Evolutionary conservation across 352 stramenopile genomes (phyloP).

Genomic region (Globisporangium alternatum): DNA sequence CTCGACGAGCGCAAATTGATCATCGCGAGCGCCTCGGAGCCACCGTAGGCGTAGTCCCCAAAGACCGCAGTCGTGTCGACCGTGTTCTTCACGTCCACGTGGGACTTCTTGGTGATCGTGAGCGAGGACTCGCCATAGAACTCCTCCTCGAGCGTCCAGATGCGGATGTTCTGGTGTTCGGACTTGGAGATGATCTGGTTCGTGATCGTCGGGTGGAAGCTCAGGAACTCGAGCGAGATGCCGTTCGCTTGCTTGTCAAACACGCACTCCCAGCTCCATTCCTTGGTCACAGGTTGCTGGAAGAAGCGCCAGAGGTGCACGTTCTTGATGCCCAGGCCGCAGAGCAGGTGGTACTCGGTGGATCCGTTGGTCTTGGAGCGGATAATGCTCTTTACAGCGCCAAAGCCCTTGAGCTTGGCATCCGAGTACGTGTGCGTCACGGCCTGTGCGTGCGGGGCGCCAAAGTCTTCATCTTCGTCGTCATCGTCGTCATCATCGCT

Average conservation of each 20-base stretch:
- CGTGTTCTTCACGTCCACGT: constrained; percentile 73
- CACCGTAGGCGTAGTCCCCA: constrained; percentile 73
- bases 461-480: constrained; percentile 33
- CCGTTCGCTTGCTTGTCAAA: constrained; percentile 88
- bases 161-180: constrained; percentile 79
- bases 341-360: constrained; percentile 78
- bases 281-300: constrained; percentile 26
- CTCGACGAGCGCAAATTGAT: constrained; percentile 54
- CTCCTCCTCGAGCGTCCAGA: constrained; percentile 77
- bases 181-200: constrained; percentile 84
- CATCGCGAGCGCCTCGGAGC: constrained; percentile 58
- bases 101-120: constrained; percentile 62
- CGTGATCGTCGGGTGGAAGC: constrained; percentile 50
- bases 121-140: constrained; percentile 22
- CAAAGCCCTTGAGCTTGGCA: constrained; percentile 84
- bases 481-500: constrained; percentile 18
- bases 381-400: constrained; percentile 63
- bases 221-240: constrained; percentile 79
- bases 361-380: constrained; percentile 29
- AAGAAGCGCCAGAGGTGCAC: constrained; percentile 86
- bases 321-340: constrained; percentile 85
- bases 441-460: constrained; percentile 43
- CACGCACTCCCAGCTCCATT: constrained; percentile 81
- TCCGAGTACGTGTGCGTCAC: constrained; percentile 75
- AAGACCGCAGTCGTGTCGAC: constrained; percentile 63